Evolutionary conservation across 169 alveolate genomes (phyloP).

Genomic region (Cryptosporidium xiaoi): DNA sequence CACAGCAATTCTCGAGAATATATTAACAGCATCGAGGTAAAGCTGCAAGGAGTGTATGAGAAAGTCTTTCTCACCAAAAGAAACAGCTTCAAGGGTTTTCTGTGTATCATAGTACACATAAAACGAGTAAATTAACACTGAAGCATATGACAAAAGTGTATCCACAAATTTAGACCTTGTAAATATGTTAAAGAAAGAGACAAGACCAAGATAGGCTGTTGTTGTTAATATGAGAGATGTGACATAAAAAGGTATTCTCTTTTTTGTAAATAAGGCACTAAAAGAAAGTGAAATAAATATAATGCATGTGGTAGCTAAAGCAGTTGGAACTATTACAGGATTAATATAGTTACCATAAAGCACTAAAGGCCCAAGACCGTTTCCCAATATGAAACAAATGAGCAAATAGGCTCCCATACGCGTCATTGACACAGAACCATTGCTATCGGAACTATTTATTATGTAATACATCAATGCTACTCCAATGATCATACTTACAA

Average conservation of each 20-base stretch:
- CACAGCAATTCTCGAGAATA: constrained; percentile 32
- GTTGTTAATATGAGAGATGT: constrained; percentile 51
- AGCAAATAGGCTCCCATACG: constrained; percentile 41
- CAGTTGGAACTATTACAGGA: constrained; percentile 66
- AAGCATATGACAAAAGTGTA: constrained; percentile 43
- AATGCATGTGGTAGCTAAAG: constrained; percentile 45
- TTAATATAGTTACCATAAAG: constrained; percentile 49
- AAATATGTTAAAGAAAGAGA: constrained; percentile 55
- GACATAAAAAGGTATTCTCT: constrained; percentile 38
- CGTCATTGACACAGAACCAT: constrained; percentile 1
- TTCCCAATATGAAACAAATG: constrained; percentile 48
- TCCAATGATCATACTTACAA: constrained; percentile 31
- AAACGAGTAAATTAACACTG: constrained; percentile 42
- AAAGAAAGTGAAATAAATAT: constrained; percentile 45
- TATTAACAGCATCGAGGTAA: constrained; percentile 50
- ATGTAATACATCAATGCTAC: constrained; percentile 31
- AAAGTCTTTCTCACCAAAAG: constrained; percentile 60
- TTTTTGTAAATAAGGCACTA: constrained; percentile 51
- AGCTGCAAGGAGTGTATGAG: constrained; percentile 63
- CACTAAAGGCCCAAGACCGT: constrained; percentile 60
- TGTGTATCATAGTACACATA: constrained; percentile 68
- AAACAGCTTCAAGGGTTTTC: constrained; percentile 48
- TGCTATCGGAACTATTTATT: constrained; percentile 12
- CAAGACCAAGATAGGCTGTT: constrained; percentile 60
- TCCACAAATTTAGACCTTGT: constrained; percentile 60